Evolutionary conservation across 2,329 filamentous ascomycete species (phyloP), one percentile per base, ranked within the genome.

Genomic region (Clonostachys byssicola): DNA sequence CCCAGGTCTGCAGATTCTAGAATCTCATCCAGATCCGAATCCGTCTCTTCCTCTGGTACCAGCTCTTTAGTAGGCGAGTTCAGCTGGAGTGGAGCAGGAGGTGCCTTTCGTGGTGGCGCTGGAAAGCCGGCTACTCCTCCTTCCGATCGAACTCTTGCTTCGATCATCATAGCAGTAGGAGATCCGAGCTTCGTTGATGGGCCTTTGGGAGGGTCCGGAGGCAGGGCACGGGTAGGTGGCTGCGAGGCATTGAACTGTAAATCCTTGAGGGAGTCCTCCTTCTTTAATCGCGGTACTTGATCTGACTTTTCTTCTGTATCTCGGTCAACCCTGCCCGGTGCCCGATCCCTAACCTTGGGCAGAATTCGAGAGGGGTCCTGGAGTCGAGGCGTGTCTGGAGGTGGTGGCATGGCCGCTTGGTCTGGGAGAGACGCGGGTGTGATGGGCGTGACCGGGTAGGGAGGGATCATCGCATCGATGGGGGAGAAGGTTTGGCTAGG

Each of bases 11-110:
- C 78, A 5, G 86, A 82, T 51, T 89, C 85, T 12, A 89, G 67
- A 35, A 88, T 77, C 52, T 92, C 87, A 49, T 94, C 89, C 55
- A 92, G 94, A 53, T 95, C 91, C 0, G 89, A 92, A 50, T 89
- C 89, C 0, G 85, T 85, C 35, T 83, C 79, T 3, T 80, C 77
- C 12, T 85, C 83, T 9, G 20, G 33, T 7, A 39, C 47, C 8
- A 18, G 30, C 12, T 49, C 47, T 3, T 35, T 40, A 54, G 48
- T 2, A 56, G 49, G 14, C 55, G 47, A 12, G 12, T 57, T 52
- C 3, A 97, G 74, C 59, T 92, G 85, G 46, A 97, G 67, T 3
- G 92, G 92, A 12, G 90, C 88, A 42, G 92, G 92, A 4, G 92
- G 91, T 6, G 86, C 81, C 64, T 95, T 96, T 50, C 92, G 81